Evolutionary conservation across 2,329 filamentous ascomycete species (phyloP), one percentile per base, ranked within the genome.

Genomic region (Aaosphaeria pasadenensis): DNA sequence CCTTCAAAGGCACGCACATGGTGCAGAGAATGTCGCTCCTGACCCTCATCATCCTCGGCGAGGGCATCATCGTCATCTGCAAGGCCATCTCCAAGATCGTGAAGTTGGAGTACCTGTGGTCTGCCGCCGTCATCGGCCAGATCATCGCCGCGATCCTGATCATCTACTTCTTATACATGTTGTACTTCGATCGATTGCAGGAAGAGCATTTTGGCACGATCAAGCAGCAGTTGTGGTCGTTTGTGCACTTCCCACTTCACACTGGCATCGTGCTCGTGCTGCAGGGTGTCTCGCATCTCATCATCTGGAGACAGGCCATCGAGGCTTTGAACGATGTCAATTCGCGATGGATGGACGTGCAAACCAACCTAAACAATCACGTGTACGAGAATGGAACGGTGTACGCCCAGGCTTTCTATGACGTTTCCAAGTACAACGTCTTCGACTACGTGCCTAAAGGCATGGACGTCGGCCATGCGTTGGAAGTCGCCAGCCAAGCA

Each of bases 1-100:
- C 57, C 38, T 70, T 71, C 60, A 68, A 71, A 43, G 67, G 66
- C 6, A 71, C 69, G 7, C 68, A 71, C 44, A 60, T 71, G 44
- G 57, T 67, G 4, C 60, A 71, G 50, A 58, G 63, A 29, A 69
- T 71, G 68, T 63, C 59, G n/a, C 58, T 71, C 1, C 60, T 71
- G 4, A 70, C 68, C 1, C 58, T 71, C 36, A 71, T 71, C 54
- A 65, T 71, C 43, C 59, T 71, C 13, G 69, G 68, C 39, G 69
- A 71, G 55, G 69, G 69, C 38, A 64, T 70, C 43, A 71, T 71
- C 35, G 66, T 66, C 32, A 52, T 71, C 35, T 63, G 63, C 60
- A 57, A 62, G 54, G 57, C 63, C 41, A 65, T 67, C 39, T 63
- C 64, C 30, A 57, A 59, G 30, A 68, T 71, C 44, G 66, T 69